Evolutionary conservation across 2,329 filamentous ascomycete genomes (phyloP).

Genomic region (Dichotomopilus funicola): DNA sequence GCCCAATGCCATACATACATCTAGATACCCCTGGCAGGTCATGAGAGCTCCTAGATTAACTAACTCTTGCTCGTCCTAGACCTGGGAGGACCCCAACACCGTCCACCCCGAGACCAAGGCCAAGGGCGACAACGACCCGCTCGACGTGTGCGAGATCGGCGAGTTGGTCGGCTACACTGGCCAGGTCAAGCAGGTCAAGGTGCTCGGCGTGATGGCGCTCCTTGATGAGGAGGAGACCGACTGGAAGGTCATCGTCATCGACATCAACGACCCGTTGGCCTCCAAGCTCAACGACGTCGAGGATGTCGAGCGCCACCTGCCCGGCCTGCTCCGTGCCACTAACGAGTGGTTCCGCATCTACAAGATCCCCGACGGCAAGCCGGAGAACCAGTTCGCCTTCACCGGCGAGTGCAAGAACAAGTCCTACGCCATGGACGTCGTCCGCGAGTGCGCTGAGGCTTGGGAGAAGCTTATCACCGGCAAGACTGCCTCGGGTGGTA

Average conservation of each 20-base stretch:
- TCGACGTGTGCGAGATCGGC: constrained; percentile 99
- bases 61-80: constrained; percentile 46
- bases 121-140: constrained; percentile 98
- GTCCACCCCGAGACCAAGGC: constrained; percentile 98
- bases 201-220: constrained; percentile 97
- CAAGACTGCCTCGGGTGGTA: constrained; percentile 70
- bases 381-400: constrained; percentile 99
- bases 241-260: constrained; percentile 99
- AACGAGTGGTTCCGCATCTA: constrained; percentile 99
- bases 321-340: constrained; percentile 90
- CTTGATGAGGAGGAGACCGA: constrained; percentile 99
- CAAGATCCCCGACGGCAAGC: constrained; percentile 99
- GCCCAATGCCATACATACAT: not conserved
- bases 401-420: constrained; percentile 99
- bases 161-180: constrained; percentile 94
- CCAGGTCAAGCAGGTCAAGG: constrained; percentile 99
- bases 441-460: constrained; percentile 91
- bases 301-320: constrained; percentile 97
- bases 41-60: not conserved
- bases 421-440: constrained; percentile 91
- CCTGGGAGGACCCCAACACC: constrained; percentile 97
- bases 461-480: constrained; percentile 95
- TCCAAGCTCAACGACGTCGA: constrained; percentile 97
- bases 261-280: constrained; percentile 94
- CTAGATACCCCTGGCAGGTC: not conserved